These are phyloP conservation scores for Brassica napus DNA, from an alignment of 345 rosid genomes.

Conservation along the genomic window Da-Ae NC_063434.1:6169001-6169500, in stretches of 20 bases:
- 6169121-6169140: conserved; percentile 62
- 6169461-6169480: conserved; percentile 67
- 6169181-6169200: neutral
- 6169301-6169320: conserved; percentile 45
- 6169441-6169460: conserved; percentile 39
- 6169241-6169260: neutral
- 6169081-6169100: conserved; percentile 33
- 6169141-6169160: conserved; percentile 61
- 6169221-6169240: neutral
- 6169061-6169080: conserved; percentile 54
- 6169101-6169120: conserved; percentile 45
- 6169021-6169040: conserved; percentile 58
- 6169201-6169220: neutral
- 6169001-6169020: conserved; percentile 47
- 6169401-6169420: neutral
- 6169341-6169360: conserved; percentile 69
- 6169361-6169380: conserved; percentile 49
- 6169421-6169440: neutral
- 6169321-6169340: conserved; percentile 70
- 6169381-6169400: neutral
- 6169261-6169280: conserved; percentile 73
- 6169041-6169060: conserved; percentile 60
- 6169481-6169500: conserved; percentile 42
- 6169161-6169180: conserved; percentile 50
- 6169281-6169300: conserved; percentile 58